phyloP scores from a whole-genome alignment of 2,329 filamentous ascomycete genomes.

The Nothomitra cinnamomea region DNA sequence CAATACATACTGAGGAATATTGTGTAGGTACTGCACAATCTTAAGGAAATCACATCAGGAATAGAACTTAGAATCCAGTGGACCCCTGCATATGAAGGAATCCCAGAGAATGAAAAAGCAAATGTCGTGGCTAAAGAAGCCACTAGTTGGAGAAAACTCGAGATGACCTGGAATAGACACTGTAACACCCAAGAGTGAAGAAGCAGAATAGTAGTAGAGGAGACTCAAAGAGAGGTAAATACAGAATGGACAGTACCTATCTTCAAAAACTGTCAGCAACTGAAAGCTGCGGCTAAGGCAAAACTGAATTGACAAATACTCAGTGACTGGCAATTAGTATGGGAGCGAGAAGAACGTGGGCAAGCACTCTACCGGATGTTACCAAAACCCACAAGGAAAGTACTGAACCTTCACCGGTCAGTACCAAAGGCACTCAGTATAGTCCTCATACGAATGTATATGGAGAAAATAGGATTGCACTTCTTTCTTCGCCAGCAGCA shows the following conservation, averaged over 20 bases:
- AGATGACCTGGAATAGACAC: no score
- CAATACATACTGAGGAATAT: constrained; percentile 1
- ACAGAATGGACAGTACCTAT: not conserved
- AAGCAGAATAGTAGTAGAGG: not conserved
- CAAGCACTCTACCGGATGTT: not conserved
- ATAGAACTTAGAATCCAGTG: constrained; percentile 8
- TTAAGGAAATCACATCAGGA: not conserved
- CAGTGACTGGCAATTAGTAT: not conserved
- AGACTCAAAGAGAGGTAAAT: not conserved
- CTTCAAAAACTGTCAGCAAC: not conserved
- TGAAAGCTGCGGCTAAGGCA: not conserved
- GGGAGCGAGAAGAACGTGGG: not conserved
- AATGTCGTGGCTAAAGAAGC: constrained; percentile 10
- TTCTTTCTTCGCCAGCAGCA: not conserved
- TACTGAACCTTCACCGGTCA: not conserved
- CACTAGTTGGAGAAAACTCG: constrained; percentile 7
- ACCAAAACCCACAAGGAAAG: not conserved
- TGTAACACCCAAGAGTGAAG: not conserved
- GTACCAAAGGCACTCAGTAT: not conserved
- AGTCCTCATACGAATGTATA: not conserved
- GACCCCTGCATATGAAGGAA: constrained; percentile 9
- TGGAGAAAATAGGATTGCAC: not conserved
- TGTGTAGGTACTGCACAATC: not conserved
- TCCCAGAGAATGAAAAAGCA: constrained; percentile 10
- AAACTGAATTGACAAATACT: not conserved